Evolutionary conservation across 495 filamentous ascomycete species (phyloP), one percentile per base, ranked within the genome.

Genomic region (Tuber umbilicatum): DNA sequence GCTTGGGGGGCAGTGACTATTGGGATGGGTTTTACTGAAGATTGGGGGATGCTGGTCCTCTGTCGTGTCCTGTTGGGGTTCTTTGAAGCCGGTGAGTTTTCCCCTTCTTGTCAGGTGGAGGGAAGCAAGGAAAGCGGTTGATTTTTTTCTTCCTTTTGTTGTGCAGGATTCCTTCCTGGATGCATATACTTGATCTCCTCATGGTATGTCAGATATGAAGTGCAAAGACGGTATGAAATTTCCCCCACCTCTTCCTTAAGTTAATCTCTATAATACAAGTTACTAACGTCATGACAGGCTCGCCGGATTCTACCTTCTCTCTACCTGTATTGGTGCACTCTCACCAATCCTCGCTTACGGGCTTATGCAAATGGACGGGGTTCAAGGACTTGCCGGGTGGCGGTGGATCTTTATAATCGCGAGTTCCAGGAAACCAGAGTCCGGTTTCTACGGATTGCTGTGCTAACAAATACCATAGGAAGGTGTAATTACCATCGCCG

Each of bases 351-450:
- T 93, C 0, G 91, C 92, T 6, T 92, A 85, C 75, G 90, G 83
- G 1, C 90, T 92, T 67, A 87, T 88, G 37, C 87, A 91, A 79
- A 91, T 93, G 89, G 85, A 91, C 42, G 91, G 91, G 5, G 81
- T 90, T 6, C 88, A 83, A 0, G 87, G 88, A 0, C 83, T 90
- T 37, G 84, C 85, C 38, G 91, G 90, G 40, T 93, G 91, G 91
- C 87, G 89, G 47, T 93, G 91, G 91, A 92, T 93, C 72, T 90
- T 91, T 81, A 90, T 92, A 73, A 84, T 91, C n/a, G 86, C 80
- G 60, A 19, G 79, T 42, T 72, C 43, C 0, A 19, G 35, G 16
- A 31, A n/a, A n/a, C 6, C 14, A 19, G 27, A 21, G 39, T 39
- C 6, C 1, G 35, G 9, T 1, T 47, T 64, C 19, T 5, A 5